These are phyloP conservation scores for Uronychia setigera DNA, from an alignment of 73 alveolate species.

Conservation along the genomic window DNA sequence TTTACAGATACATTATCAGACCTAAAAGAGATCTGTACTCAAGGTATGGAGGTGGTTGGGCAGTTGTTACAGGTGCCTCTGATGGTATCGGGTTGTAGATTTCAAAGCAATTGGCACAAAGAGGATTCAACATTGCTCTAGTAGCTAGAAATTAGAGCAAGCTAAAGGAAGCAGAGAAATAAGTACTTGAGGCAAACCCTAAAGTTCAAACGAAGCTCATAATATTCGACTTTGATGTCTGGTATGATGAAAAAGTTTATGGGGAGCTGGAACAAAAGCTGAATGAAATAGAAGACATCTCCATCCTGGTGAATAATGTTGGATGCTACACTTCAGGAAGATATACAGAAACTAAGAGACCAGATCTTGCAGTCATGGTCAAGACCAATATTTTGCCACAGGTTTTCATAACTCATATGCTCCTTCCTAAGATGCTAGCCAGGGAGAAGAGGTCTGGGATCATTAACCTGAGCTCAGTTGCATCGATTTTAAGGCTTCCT, in stretches of 20 bases:
- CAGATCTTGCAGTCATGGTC: neutral
- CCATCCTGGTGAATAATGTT: neutral
- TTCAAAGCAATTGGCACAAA: constrained; percentile 20
- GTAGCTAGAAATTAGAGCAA: constrained; percentile 9
- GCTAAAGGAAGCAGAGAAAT: constrained; percentile 15
- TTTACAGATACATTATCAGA: neutral
- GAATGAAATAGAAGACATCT: neutral
- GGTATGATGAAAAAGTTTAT: neutral
- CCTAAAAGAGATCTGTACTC: neutral
- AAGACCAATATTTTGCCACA: neutral
- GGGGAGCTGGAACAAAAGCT: neutral
- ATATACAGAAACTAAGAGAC: neutral
- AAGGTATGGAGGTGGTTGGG: constrained; percentile 18
- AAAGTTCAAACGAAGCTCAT: neutral
- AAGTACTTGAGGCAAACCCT: neutral
- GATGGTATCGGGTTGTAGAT: constrained; percentile 40
- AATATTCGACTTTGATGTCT: neutral
- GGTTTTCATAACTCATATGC: neutral
- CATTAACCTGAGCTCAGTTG: neutral
- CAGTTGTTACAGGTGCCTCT: constrained; percentile 38
- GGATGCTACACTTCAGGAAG: neutral
- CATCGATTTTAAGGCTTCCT: neutral
- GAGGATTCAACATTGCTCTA: constrained; percentile 32
- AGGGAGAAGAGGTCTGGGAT: neutral
- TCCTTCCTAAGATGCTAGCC: neutral